phyloP scores from a whole-genome alignment of 169 alveolate genomes.

The Cryptosporidium canis region DNA sequence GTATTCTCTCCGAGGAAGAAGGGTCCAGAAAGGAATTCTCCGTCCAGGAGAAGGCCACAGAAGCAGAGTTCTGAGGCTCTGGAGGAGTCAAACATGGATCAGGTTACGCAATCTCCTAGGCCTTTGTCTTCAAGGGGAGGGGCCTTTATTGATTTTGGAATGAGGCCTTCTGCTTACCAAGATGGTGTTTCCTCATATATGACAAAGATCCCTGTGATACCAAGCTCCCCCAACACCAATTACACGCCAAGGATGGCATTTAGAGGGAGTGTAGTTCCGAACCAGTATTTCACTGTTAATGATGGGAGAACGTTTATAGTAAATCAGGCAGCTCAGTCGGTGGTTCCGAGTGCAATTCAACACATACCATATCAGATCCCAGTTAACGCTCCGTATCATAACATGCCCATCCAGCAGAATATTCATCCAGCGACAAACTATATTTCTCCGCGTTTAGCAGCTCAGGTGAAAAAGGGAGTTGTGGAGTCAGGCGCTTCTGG shows the following conservation, averaged over 20 bases:
- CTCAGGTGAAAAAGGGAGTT: neutral
- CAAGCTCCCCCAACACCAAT: neutral
- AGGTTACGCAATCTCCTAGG: constrained; percentile 1
- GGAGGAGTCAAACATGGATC: neutral
- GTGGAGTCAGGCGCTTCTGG: neutral
- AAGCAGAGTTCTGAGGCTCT: neutral
- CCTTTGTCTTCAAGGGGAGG: neutral
- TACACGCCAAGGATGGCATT: constrained; percentile 31
- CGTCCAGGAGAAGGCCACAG: constrained; percentile 8
- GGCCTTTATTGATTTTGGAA: neutral
- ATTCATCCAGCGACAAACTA: neutral
- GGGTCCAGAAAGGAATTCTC: neutral
- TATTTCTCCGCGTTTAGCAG: neutral
- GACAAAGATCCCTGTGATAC: constrained; percentile 3
- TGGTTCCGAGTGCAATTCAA: neutral
- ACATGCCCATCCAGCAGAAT: neutral
- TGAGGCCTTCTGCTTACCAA: neutral
- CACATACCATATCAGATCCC: constrained; percentile 11
- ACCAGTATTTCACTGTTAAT: neutral
- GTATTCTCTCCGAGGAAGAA: constrained; percentile 18
- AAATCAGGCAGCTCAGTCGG: neutral
- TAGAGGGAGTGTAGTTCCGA: constrained; percentile 23
- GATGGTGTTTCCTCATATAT: constrained; percentile 54
- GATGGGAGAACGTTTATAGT: neutral
- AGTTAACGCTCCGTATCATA: neutral